Evolutionary conservation across 345 rosid genomes (phyloP).

Genomic region (Gossypium sturtianum): DNA sequence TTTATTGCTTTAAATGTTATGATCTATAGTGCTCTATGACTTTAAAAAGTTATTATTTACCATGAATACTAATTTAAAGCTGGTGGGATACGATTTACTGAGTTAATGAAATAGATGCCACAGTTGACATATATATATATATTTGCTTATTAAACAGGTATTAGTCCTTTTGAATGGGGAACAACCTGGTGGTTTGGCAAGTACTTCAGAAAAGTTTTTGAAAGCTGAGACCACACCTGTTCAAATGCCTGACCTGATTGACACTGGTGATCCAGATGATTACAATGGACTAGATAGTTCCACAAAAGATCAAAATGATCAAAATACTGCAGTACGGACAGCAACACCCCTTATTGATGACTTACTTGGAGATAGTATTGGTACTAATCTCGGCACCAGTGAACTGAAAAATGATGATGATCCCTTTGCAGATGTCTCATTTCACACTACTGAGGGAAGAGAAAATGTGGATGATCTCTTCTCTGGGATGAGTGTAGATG

Average conservation of each 20-base stretch:
- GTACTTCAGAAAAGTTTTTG: slow-evolving; percentile 39
- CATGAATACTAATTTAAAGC: not conserved
- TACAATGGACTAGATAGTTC: slow-evolving; percentile 41
- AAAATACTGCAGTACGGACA: slow-evolving; percentile 28
- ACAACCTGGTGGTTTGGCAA: slow-evolving; percentile 28
- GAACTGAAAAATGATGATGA: slow-evolving; percentile 57
- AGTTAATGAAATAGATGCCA: not conserved
- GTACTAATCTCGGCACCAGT: slow-evolving; percentile 26
- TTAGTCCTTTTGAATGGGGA: slow-evolving; percentile 67
- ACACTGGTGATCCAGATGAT: slow-evolving; percentile 59
- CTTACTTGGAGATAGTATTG: slow-evolving; percentile 61
- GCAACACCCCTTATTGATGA: slow-evolving; percentile 57
- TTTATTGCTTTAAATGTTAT: not conserved
- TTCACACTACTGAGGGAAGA: slow-evolving; percentile 44
- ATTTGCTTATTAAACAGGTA: slow-evolving; percentile 43
- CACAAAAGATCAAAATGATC: slow-evolving; percentile 31
- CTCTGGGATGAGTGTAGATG: slow-evolving; percentile 72
- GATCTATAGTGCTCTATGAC: not conserved
- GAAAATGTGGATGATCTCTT: slow-evolving; percentile 56
- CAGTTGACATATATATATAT: not conserved
- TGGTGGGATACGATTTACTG: not conserved
- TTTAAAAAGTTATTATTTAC: not conserved
- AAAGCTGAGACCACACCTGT: slow-evolving; percentile 40
- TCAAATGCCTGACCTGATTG: slow-evolving; percentile 73
- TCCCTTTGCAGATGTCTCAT: slow-evolving; percentile 88